These are phyloP conservation scores for Xerocomellus chrysenteron DNA, from an alignment of 768 basidiomycete species.

Conservation along the genomic window DNA sequence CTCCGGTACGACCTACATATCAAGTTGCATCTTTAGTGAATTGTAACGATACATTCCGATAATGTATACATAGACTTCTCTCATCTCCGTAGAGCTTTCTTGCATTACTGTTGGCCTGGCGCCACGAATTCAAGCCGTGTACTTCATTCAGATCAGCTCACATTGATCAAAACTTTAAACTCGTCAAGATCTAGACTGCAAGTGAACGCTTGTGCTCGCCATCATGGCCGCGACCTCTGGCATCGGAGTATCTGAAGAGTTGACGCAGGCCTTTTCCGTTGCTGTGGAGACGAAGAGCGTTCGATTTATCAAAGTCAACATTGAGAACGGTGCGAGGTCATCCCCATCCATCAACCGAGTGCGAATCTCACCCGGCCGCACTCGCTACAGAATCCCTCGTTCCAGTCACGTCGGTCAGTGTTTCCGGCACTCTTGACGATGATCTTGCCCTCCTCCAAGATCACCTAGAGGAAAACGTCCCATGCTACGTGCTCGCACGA, in stretches of 20 bases:
- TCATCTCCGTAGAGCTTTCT: slow-evolving; percentile 15
- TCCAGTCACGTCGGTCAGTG: slow-evolving; percentile 50
- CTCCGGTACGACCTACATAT: slow-evolving; percentile 27
- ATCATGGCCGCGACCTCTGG: slow-evolving; percentile 75
- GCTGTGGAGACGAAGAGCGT: slow-evolving; percentile 49
- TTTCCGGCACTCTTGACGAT: slow-evolving; percentile 51
- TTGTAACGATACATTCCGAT: slow-evolving; percentile 33
- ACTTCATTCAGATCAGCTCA: neutral
- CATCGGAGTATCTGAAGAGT: slow-evolving; percentile 60
- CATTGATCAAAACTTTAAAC: neutral
- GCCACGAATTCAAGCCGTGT: too few relatives aligned
- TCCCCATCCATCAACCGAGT: slow-evolving; percentile 5
- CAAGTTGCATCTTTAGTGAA: slow-evolving; percentile 33
- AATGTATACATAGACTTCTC: slow-evolving; percentile 35
- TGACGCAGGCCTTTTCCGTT: slow-evolving; percentile 55
- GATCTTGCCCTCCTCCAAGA: slow-evolving; percentile 61
- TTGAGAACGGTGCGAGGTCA: slow-evolving; percentile 62
- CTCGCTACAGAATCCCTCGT: slow-evolving; percentile 62
- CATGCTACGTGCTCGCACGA: slow-evolving; percentile 76
- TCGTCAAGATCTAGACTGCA: neutral
- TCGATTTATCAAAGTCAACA: slow-evolving; percentile 77
- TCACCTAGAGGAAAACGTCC: slow-evolving; percentile 56
- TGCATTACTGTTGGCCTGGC: slow-evolving; percentile 3
- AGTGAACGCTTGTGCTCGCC: neutral
- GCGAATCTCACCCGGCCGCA: slow-evolving; percentile 25